Evolutionary conservation across 129 eudicot species (phyloP).

Genomic region (Pseudognaphalium luteoalbum): DNA sequence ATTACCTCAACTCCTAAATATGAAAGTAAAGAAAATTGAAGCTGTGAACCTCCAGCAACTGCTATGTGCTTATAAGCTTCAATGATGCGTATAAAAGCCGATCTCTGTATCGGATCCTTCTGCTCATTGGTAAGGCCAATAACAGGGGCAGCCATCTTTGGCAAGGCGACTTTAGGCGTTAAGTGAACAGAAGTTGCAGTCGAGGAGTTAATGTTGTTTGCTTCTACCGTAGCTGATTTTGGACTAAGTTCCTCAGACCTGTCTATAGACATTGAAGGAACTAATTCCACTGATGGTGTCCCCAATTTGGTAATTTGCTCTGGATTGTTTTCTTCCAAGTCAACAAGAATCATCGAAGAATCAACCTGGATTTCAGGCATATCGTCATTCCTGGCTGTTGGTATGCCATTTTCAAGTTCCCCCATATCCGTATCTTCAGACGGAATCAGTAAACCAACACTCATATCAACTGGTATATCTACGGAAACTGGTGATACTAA

Average conservation of each 20-base stretch:
- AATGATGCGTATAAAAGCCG: constrained; percentile 68
- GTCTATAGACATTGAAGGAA: constrained; percentile 81
- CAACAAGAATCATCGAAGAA: constrained; percentile 45
- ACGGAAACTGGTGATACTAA: constrained; percentile 38
- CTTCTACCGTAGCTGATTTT: constrained; percentile 54
- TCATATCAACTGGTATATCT: constrained; percentile 36
- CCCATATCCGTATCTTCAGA: constrained; percentile 52
- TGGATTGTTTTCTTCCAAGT: constrained; percentile 54
- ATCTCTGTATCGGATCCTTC: constrained; percentile 70
- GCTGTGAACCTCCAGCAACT: constrained; percentile 82
- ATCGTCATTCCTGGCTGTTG: constrained; percentile 50
- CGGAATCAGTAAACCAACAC: constrained; percentile 35
- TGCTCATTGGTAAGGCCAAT: constrained; percentile 64
- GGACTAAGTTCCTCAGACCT: constrained; percentile 96
- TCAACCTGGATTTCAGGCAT: constrained; percentile 41
- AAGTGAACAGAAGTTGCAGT: constrained; percentile 70
- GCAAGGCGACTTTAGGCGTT: constrained; percentile 60
- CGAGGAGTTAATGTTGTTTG: constrained; percentile 52
- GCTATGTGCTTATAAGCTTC: constrained; percentile 90
- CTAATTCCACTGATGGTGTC: constrained; percentile 41
- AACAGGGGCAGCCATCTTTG: constrained; percentile 95
- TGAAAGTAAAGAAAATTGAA: constrained; percentile 79
- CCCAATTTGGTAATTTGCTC: constrained; percentile 53
- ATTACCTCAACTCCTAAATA: constrained; percentile 88
- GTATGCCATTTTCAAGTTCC: constrained; percentile 58